These are phyloP conservation scores for Xerophyta viscosa DNA, from an alignment of 106 monocot genomes.

Conservation along the genomic window DNA sequence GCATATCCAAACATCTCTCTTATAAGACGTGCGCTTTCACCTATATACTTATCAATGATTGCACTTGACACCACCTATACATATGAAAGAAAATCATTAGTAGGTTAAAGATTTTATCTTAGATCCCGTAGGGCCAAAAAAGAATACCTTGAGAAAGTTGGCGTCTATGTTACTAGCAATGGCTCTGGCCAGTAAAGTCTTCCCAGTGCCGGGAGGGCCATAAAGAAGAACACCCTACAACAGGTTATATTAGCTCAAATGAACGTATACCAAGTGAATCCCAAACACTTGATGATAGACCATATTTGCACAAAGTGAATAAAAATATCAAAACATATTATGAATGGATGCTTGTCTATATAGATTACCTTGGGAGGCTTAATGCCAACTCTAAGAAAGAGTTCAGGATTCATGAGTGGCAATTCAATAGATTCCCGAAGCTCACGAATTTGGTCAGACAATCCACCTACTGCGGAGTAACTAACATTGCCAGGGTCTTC, in stretches of 20 bases:
- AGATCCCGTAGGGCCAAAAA: no score
- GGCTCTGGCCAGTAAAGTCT: constrained; percentile 82
- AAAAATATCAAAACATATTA: no score
- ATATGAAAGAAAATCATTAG: neutral
- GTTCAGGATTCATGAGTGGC: constrained; percentile 90
- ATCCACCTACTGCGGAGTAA: constrained; percentile 82
- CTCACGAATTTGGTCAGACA: constrained; percentile 89
- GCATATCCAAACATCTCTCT: constrained; percentile 95
- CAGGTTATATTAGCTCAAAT: neutral
- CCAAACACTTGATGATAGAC: no score
- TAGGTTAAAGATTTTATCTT: no score
- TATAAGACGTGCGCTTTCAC: constrained; percentile 86
- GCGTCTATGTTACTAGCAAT: constrained; percentile 95
- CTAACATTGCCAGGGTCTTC: constrained; percentile 94
- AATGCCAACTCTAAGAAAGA: constrained; percentile 81
- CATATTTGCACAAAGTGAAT: no score
- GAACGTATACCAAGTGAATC: neutral
- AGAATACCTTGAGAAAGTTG: constrained; percentile 95
- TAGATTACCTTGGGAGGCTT: constrained; percentile 99
- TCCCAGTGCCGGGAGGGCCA: constrained; percentile 93
- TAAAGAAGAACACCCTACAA: constrained; percentile 86
- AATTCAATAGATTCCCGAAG: constrained; percentile 84
- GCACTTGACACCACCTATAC: constrained; percentile 89
- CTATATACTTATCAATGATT: constrained; percentile 93
- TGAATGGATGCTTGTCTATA: no score